phyloP scores from a whole-genome alignment of 169 alveolate genomes.

The Fabrea salina region DNA sequence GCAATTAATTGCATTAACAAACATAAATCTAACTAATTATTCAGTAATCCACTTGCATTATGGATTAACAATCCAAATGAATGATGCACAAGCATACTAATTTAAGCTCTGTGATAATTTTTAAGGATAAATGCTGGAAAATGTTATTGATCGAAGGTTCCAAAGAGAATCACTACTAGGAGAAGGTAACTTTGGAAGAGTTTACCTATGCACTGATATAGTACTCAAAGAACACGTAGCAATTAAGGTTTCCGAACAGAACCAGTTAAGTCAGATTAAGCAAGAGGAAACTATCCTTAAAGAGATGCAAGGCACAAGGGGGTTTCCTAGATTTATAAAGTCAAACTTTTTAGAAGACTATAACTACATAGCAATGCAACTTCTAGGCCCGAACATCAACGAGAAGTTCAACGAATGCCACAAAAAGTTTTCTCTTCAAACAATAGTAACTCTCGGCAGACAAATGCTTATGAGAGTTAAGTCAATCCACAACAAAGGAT shows the following conservation, averaged over 20 bases:
- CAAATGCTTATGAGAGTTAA: constrained; percentile 49
- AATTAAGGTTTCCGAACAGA: constrained; percentile 72
- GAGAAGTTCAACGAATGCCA: constrained; percentile 1
- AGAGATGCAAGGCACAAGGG: not conserved
- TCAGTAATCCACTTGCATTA: no score
- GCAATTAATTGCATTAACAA: no score
- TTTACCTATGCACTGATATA: constrained; percentile 81
- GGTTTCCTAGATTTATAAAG: not conserved
- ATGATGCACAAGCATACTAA: no score
- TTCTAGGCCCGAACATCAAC: constrained; percentile 30
- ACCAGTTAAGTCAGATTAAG: not conserved
- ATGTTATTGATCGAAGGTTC: no score
- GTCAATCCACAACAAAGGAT: constrained; percentile 42
- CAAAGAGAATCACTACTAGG: constrained; percentile 86
- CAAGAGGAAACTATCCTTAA: not conserved
- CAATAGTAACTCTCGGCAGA: constrained; percentile 34
- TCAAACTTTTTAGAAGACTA: not conserved
- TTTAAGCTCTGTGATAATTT: no score
- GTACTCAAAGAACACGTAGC: constrained; percentile 83
- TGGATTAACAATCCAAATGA: no score
- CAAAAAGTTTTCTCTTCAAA: constrained; percentile 40
- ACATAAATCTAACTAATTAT: no score
- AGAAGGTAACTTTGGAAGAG: constrained; percentile 99
- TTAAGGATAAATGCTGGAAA: no score
- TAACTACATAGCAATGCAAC: constrained; percentile 20